Evolutionary conservation across 306 rosid genomes (phyloP).

Genomic region (Hippophae gyantsensis): DNA sequence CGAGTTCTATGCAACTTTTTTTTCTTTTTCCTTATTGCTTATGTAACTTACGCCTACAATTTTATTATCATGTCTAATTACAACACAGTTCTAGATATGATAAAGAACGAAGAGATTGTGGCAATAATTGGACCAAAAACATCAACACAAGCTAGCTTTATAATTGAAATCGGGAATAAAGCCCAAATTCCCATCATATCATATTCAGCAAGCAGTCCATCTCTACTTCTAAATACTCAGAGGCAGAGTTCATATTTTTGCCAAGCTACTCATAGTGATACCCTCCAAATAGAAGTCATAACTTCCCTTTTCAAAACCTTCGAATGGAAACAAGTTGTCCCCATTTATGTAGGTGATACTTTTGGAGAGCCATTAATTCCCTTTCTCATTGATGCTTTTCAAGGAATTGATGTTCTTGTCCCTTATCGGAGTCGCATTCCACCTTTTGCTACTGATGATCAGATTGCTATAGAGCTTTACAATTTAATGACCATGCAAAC

Average conservation of each 20-base stretch:
- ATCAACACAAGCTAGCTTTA: slow-evolving; percentile 24
- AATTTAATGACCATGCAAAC: slow-evolving; percentile 19
- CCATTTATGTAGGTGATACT: slow-evolving; percentile 13
- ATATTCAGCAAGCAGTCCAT: slow-evolving; percentile 28
- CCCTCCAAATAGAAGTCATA: slow-evolving; percentile 25
- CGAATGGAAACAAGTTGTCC: slow-evolving; percentile 30
- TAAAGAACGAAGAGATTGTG: slow-evolving; percentile 17
- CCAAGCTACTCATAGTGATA: slow-evolving; percentile 14
- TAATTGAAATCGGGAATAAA: slow-evolving; percentile 21
- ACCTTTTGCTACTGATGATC: slow-evolving; percentile 7
- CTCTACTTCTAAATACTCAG: slow-evolving; percentile 7
- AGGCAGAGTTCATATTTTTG: slow-evolving; percentile 20
- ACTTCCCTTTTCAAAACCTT: slow-evolving; percentile 18
- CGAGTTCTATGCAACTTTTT: too few relatives aligned
- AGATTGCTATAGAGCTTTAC: slow-evolving; percentile 22
- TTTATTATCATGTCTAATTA: background rate
- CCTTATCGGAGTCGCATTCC: slow-evolving; percentile 19
- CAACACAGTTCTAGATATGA: slow-evolving; percentile 22
- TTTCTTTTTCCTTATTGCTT: background rate
- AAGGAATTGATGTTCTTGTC: slow-evolving; percentile 16
- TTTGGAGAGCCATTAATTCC: slow-evolving; percentile 23
- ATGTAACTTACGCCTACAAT: background rate
- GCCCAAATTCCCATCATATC: slow-evolving; percentile 32
- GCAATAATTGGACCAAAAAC: slow-evolving; percentile 32
- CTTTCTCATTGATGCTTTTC: slow-evolving; percentile 17